Percentiles rank a stretch among this genome's conserved stretches.
phyloP scores from a whole-genome alignment of 805 yeast species.

The Candida stauntonica region DNA sequence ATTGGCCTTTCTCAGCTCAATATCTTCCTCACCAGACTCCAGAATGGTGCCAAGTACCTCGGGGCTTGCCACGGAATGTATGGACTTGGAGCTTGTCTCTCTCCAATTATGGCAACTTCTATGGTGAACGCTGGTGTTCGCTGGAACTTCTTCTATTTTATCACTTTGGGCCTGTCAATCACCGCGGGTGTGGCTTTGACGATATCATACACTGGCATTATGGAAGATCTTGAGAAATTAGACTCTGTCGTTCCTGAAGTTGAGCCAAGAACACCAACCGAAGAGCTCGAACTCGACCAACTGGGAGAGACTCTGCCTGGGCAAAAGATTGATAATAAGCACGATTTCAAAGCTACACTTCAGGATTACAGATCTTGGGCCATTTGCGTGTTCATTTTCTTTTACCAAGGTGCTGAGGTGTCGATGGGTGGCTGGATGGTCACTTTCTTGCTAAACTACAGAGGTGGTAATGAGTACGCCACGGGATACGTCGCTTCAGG shows the following conservation, averaged over 20 bases:
- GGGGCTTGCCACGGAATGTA: constrained; percentile 56
- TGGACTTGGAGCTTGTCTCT: constrained; percentile 59
- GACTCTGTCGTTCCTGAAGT: too few species aligned
- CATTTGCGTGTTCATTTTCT: constrained; percentile 45
- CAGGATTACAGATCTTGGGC: constrained; percentile 44
- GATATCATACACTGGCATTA: constrained; percentile 42
- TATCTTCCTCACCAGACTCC: constrained; percentile 44
- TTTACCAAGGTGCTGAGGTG: constrained; percentile 62
- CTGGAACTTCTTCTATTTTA: constrained; percentile 52
- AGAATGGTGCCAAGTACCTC: constrained; percentile 40
- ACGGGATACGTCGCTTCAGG: constrained; percentile 60
- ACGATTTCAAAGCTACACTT: constrained; percentile 31
- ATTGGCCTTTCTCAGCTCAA: constrained; percentile 45
- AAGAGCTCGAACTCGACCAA: constrained; percentile 5
- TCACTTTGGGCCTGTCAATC: constrained; percentile 40
- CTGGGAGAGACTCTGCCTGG: constrained; percentile 1
- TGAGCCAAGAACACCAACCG: neutral
- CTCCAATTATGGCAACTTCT: constrained; percentile 55
- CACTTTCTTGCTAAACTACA: constrained; percentile 48
- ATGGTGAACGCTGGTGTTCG: constrained; percentile 46
- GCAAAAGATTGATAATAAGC: constrained; percentile 4
- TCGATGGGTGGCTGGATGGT: constrained; percentile 62
- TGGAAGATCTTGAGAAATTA: constrained; percentile 33
- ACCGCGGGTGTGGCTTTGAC: constrained; percentile 30
- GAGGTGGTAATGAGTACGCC: constrained; percentile 37